These are phyloP conservation scores for Antitrichia curtipendula DNA, from an alignment of 225 moss, liverwort and hornwort genomes.

Conservation along the genomic window DNA sequence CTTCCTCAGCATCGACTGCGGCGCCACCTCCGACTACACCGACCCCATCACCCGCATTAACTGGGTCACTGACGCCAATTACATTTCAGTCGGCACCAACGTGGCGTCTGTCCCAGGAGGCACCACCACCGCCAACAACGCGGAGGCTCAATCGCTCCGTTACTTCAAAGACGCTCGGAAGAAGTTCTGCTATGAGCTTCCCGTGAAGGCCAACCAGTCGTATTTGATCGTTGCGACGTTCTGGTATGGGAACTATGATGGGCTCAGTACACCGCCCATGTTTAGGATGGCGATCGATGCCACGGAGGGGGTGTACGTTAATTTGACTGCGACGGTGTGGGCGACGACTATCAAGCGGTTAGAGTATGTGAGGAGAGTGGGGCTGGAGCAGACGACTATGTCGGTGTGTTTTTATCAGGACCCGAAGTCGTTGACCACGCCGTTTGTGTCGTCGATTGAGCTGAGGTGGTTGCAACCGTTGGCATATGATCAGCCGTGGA, in stretches of 20 bases:
- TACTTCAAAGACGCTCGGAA: conserved; percentile 21
- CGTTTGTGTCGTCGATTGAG: conserved; percentile 12
- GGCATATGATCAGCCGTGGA: not conserved
- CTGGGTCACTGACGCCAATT: conserved; percentile 11
- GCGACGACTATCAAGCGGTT: not conserved
- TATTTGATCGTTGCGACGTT: conserved; percentile 15
- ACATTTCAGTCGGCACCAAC: conserved; percentile 7
- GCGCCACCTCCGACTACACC: conserved; percentile 1
- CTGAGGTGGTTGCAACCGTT: not conserved
- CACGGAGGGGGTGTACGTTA: rapidly evolving
- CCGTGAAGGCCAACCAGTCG: conserved; percentile 4
- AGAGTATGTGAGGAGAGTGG: not conserved
- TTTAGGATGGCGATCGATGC: conserved; percentile 18
- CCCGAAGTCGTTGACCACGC: not conserved
- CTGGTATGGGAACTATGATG: conserved; percentile 24
- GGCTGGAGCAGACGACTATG: not conserved
- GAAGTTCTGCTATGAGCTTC: conserved; percentile 56
- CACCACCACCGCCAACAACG: not conserved
- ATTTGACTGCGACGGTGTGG: not conserved
- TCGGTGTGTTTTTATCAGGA: conserved; percentile 12
- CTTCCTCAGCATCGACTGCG: conserved; percentile 71
- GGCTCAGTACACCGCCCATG: not conserved
- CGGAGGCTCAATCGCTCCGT: conserved; percentile 18
- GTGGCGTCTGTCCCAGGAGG: not conserved
- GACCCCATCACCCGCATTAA: conserved; percentile 13